Base-by-base conservation (phyloP, 495 filamentous ascomycete genomes). In the Xylaria grammica region DNA sequence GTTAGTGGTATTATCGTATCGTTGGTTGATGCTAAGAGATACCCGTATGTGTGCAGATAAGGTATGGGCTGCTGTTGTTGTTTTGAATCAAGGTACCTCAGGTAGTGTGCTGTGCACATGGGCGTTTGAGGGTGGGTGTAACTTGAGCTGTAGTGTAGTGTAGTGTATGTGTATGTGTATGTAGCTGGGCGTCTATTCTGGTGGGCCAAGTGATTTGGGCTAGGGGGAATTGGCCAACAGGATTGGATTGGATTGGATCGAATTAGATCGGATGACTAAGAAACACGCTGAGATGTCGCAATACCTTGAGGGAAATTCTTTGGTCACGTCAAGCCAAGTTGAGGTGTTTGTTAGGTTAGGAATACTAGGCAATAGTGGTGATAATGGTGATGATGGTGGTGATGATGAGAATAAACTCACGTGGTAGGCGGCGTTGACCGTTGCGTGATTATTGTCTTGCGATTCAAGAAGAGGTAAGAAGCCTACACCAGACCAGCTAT, bases 151-250 rank as follows among this genome's bases (percentile, higher is more conserved):
- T n/a, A 52, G 49, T 27, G 11, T 20, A 11, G 11, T n/a, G n/a
- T n/a, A n/a, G n/a, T n/a, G n/a, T n/a, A n/a, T n/a, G n/a, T n/a
- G n/a, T n/a, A n/a, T n/a, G 34, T 36, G n/a, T n/a, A n/a, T 36
- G 11, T 36, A 36, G 34, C 11, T 36, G 30, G 29, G 17, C 34
- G 30, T 9, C 8, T 36, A n/a, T 36, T 36, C 19, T 53, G 22
- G 53, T 56, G 32, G 24, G 22, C 20, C 53, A 13, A 56, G 26
- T n/a, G n/a, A n/a, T n/a, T n/a, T n/a, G n/a, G n/a, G n/a, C n/a
- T n/a, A n/a, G n/a, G n/a, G n/a, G n/a, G n/a, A n/a, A n/a, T n/a
- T n/a, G n/a, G n/a, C n/a, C n/a, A n/a, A n/a, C n/a, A n/a, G n/a
- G n/a, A n/a, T n/a, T n/a, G n/a, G n/a, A n/a, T n/a, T n/a, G n/a